phyloP scores from a whole-genome alignment of 2,329 filamentous ascomycete species.

The Alternaria dauci region DNA sequence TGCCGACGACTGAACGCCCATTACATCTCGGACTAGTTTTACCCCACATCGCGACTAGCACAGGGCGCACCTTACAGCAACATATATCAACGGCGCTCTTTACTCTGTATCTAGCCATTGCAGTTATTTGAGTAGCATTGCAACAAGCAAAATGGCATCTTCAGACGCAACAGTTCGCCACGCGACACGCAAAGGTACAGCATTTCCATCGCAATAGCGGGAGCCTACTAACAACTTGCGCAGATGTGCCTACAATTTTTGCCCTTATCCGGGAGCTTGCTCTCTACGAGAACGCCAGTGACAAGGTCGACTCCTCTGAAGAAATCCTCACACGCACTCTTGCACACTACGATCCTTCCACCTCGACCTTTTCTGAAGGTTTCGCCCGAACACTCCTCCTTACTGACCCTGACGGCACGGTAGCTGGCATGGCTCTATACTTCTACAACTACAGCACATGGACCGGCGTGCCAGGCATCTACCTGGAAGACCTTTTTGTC shows the following conservation, averaged over 20 bases:
- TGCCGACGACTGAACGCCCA: conserved; percentile 1
- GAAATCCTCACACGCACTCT: conserved; percentile 76
- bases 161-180: conserved; percentile 60
- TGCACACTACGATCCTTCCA: conserved; percentile 70
- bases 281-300: conserved; percentile 81
- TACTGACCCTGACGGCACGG: conserved; percentile 50
- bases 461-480: conserved; percentile 86
- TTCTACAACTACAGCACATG: conserved; percentile 98
- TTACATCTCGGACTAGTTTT: background rate
- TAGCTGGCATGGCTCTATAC: conserved; percentile 85
- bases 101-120: background rate
- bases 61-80: conserved; percentile 19
- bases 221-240: conserved; percentile 5
- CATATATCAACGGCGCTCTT: background rate
- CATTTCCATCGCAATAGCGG: background rate
- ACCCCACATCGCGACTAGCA: conserved; percentile 17
- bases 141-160: conserved; percentile 34
- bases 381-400: conserved; percentile 81
- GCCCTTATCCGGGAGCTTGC: conserved; percentile 84
- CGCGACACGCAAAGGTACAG: conserved; percentile 66
- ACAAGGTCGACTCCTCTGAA: conserved; percentile 80
- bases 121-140: background rate
- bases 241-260: conserved; percentile 85
- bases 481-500: conserved; percentile 94
- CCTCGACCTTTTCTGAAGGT: conserved; percentile 58